These are phyloP conservation scores for Zea luxurians DNA, from an alignment of 176 grass and related monocot genomes.

Conservation along the genomic window DNA sequence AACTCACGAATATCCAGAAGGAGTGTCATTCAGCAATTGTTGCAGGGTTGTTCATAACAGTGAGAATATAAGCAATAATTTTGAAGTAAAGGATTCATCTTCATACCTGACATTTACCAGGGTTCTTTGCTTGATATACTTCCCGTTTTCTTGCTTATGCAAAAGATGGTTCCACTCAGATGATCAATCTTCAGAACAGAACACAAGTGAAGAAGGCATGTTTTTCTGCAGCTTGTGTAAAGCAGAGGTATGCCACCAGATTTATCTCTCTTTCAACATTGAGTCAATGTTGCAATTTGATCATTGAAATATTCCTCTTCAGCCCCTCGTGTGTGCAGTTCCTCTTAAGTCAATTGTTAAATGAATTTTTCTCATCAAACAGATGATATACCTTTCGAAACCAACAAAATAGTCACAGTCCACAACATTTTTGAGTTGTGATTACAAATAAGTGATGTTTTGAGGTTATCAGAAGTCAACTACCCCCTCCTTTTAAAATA, in stretches of 20 bases:
- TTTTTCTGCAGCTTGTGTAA: constrained; percentile 95
- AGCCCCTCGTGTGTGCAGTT: neutral
- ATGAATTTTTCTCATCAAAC: neutral
- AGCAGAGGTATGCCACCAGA: constrained; percentile 59
- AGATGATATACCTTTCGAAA: neutral
- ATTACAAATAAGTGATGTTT: too few species aligned
- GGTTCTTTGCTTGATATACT: constrained; percentile 44
- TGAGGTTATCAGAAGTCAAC: too few species aligned
- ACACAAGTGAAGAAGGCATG: constrained; percentile 78
- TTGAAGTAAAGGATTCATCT: constrained; percentile 45
- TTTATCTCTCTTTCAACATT: neutral
- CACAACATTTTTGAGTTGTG: neutral
- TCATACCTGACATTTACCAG: neutral
- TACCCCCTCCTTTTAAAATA: too few species aligned
- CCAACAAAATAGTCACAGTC: neutral
- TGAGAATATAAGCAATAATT: constrained; percentile 32
- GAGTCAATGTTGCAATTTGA: neutral
- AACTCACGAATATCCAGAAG: too few species aligned
- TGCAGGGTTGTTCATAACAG: constrained; percentile 34
- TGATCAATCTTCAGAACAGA: constrained; percentile 58
- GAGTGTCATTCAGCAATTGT: constrained; percentile 6
- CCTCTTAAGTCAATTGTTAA: neutral
- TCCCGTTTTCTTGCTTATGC: constrained; percentile 52
- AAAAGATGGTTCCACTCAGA: constrained; percentile 45
- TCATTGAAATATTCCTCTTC: neutral